phyloP scores from a whole-genome alignment of 2,329 filamentous ascomycete species.

The Aspergillus pseudonomiae region DNA sequence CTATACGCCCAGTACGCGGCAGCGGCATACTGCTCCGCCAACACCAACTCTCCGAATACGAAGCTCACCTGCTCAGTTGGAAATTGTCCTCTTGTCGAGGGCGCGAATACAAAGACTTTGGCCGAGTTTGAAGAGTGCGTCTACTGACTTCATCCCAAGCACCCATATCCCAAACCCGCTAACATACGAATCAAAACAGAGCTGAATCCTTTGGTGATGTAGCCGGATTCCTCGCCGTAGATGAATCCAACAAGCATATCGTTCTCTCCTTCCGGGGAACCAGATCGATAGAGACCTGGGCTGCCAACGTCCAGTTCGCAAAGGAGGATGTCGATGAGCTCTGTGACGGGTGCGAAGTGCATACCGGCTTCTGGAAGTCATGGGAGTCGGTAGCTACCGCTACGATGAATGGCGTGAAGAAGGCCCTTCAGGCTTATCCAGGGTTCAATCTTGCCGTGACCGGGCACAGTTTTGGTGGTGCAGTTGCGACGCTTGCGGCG shows the following conservation, averaged over 20 bases:
- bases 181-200: conserved; percentile 1
- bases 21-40: conserved; percentile 55
- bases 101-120: conserved; percentile 49
- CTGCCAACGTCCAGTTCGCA: conserved; percentile 36
- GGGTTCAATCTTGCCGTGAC: conserved; percentile 49
- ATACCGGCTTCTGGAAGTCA: conserved; percentile 52
- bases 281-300: conserved; percentile 33
- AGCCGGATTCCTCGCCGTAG: conserved; percentile 52
- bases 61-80: conserved; percentile 49
- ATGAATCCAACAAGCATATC: conserved; percentile 46
- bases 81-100: conserved; percentile 54
- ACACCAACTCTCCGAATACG: conserved; percentile 49
- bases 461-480: conserved; percentile 56
- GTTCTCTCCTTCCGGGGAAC: conserved; percentile 43
- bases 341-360: conserved; percentile 49
- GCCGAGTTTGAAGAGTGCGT: conserved; percentile 54
- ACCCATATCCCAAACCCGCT: not conserved
- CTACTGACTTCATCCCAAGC: not conserved
- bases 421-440: conserved; percentile 35
- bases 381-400: conserved; percentile 44
- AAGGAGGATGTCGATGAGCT: conserved; percentile 36
- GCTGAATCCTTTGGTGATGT: conserved; percentile 41
- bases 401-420: conserved; percentile 43
- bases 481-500: conserved; percentile 53
- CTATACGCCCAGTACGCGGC: conserved; percentile 57